Percentiles rank a stretch among this genome's conserved stretches.
phyloP scores from a whole-genome alignment of 2,329 filamentous ascomycete species.

The Cladophialophora carrionii region DNA sequence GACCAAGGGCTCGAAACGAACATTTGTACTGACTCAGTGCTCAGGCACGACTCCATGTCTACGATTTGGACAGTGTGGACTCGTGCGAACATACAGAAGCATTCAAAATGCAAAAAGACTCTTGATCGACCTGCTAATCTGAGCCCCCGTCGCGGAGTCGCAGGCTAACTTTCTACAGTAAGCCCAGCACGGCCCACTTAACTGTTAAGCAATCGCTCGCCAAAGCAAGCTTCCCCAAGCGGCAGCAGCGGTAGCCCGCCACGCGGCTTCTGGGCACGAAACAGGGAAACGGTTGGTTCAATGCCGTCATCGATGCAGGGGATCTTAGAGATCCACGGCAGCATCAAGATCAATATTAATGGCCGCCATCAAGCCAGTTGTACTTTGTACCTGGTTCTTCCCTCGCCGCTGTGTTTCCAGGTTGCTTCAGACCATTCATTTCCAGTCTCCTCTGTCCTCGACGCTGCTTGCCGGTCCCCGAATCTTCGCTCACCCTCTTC shows the following conservation, averaged over 20 bases:
- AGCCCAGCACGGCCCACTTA: no score
- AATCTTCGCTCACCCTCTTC: not conserved
- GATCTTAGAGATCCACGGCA: not conserved
- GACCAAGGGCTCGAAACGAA: no score
- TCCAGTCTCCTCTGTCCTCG: not conserved
- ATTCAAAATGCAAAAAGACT: no score
- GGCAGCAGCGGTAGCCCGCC: no score
- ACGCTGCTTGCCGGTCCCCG: not conserved
- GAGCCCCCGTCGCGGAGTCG: no score
- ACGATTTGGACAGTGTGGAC: no score
- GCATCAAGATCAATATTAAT: not conserved
- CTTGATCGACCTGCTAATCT: no score
- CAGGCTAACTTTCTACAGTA: no score
- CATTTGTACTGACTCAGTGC: no score
- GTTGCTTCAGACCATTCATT: not conserved
- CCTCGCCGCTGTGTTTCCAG: not conserved
- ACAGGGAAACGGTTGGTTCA: slow-evolving; percentile 15
- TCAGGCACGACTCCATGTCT: no score
- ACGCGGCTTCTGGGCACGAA: not conserved
- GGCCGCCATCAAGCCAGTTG: not conserved
- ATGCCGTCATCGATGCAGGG: slow-evolving; percentile 3
- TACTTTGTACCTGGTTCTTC: no score
- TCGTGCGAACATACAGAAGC: no score
- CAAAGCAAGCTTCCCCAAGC: not conserved
- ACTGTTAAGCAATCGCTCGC: not conserved